These are phyloP conservation scores for Yamadazyma kanchanaburiensis DNA, from an alignment of 1,139 yeast species.

Conservation along the genomic window DNA sequence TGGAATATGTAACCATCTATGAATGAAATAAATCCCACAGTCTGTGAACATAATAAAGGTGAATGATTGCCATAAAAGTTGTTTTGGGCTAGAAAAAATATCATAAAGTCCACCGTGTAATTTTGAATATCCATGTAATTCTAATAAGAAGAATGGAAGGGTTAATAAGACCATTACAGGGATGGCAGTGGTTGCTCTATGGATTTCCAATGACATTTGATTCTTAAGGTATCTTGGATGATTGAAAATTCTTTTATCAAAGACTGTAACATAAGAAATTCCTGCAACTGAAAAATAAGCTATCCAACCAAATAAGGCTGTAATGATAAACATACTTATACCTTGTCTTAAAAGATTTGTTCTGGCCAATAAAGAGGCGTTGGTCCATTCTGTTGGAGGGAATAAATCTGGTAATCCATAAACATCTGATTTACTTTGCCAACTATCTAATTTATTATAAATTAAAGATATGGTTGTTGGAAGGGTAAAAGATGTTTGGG, in stretches of 20 bases:
- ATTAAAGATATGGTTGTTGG: constrained; percentile 15
- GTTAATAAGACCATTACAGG: constrained; percentile 88
- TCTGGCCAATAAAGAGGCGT: constrained; percentile 65
- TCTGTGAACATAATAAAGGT: constrained; percentile 88
- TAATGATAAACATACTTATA: constrained; percentile 63
- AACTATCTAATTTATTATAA: constrained; percentile 18
- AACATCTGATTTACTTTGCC: constrained; percentile 32
- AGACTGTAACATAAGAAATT: constrained; percentile 69
- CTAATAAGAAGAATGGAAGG: constrained; percentile 83
- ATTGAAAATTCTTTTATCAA: constrained; percentile 85
- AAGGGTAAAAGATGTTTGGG: constrained; percentile 1
- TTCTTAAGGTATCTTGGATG: constrained; percentile 95
- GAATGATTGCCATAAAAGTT: constrained; percentile 65
- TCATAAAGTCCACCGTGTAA: constrained; percentile 66
- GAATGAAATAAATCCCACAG: constrained; percentile 85
- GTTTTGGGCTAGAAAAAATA: constrained; percentile 66
- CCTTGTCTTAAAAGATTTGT: constrained; percentile 70
- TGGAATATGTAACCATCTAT: constrained; percentile 93
- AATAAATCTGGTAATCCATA: constrained; percentile 38
- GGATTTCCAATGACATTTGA: constrained; percentile 81
- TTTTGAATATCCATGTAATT: constrained; percentile 77
- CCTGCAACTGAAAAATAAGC: constrained; percentile 76
- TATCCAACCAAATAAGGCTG: constrained; percentile 80
- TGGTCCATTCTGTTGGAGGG: constrained; percentile 49
- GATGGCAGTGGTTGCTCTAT: constrained; percentile 73